Conservation (phyloP, 331 rosid species). For the Rhamnella rubrinervis region DNA sequence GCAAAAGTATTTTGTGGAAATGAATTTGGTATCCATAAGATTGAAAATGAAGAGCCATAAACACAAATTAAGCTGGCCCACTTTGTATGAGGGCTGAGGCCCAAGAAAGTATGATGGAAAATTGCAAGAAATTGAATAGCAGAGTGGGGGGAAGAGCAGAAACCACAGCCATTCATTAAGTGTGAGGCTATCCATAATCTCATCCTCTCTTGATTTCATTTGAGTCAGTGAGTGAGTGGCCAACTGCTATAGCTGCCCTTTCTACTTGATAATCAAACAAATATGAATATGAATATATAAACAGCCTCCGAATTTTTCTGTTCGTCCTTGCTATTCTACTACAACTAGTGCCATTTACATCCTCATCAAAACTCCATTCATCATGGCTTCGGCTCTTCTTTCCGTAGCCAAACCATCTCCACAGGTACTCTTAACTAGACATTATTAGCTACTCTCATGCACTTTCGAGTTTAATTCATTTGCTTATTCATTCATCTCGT, state of each 20-base stretch:
- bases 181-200: conserved; percentile 84
- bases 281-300: conserved; percentile 9
- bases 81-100: too few relatives aligned
- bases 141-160: background rate
- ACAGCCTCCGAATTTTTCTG: background rate
- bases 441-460: background rate
- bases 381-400: conserved; percentile 94
- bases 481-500: too few relatives aligned
- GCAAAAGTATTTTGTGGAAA: too few relatives aligned
- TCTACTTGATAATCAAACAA: background rate
- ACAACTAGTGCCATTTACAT: conserved; percentile 12
- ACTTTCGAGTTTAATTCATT: too few relatives aligned
- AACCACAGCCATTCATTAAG: conserved; percentile 74
- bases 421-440: conserved; percentile 42
- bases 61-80: too few relatives aligned
- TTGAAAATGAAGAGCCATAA: too few relatives aligned
- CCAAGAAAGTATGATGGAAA: too few relatives aligned
- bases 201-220: conserved; percentile 61
- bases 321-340: conserved; percentile 19
- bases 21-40: too few relatives aligned
- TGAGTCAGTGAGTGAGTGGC: conserved; percentile 33
- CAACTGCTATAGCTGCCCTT: conserved; percentile 16
- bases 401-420: conserved; percentile 88
- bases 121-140: too few relatives aligned
- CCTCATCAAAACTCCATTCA: background rate